Conservation (phyloP, 257 asterid genomes). For the Solanum pinnatisectum region DNA sequence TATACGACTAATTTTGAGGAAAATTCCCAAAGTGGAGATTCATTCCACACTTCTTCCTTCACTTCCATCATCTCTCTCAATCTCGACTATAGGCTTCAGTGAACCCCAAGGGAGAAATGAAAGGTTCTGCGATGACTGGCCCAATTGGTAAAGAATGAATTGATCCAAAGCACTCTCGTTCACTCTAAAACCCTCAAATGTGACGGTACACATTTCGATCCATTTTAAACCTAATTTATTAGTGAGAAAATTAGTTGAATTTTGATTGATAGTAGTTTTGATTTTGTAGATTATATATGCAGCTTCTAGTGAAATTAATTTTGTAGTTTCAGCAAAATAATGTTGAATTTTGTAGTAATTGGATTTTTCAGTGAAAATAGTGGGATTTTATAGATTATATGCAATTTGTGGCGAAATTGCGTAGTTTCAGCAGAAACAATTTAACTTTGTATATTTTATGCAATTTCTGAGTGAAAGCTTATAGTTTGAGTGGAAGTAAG, state of each 20-base stretch:
- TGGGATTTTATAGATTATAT: neutral
- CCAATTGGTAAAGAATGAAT: neutral
- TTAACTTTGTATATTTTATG: neutral
- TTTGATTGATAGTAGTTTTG: neutral
- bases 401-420: neutral
- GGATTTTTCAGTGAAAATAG: neutral
- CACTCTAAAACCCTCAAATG: conserved; percentile 1
- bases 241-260: neutral
- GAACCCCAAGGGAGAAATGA: no score
- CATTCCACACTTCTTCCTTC: no score
- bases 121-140: no score
- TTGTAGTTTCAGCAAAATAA: neutral
- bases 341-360: neutral
- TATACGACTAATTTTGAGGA: neutral
- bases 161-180: neutral
- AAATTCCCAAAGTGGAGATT: neutral
- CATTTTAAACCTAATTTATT: neutral
- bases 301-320: neutral
- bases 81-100: neutral
- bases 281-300: neutral
- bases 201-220: neutral
- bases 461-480: no score
- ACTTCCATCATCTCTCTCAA: no score
- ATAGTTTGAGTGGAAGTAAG: neutral
- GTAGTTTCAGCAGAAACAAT: neutral